Evolutionary conservation across 129 eudicot genomes (phyloP).

Genomic region (Artemisia argyi): DNA sequence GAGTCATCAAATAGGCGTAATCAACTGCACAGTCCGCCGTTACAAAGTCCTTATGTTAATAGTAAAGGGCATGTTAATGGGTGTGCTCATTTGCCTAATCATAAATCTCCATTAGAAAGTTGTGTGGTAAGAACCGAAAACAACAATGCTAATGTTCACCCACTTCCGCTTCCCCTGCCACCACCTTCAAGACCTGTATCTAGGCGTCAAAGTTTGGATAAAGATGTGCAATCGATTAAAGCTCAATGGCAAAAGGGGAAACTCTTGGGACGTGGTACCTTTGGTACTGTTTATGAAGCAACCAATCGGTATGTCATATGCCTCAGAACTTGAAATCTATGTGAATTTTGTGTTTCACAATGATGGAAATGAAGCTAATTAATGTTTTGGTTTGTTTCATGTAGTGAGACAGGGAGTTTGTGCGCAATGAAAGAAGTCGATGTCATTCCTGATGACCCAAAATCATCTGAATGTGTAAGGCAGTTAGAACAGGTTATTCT

Average conservation of each 20-base stretch:
- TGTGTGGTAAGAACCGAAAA: constrained; percentile 33
- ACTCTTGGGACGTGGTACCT: constrained; percentile 90
- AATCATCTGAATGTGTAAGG: constrained; percentile 67
- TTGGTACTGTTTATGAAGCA: constrained; percentile 85
- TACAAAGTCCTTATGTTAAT: constrained; percentile 32
- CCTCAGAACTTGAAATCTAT: neutral
- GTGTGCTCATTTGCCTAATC: too few species aligned
- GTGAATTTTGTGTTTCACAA: neutral
- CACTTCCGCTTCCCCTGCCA: constrained; percentile 58
- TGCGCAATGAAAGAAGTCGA: constrained; percentile 98
- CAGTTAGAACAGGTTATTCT: constrained; percentile 87
- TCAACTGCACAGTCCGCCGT: constrained; percentile 57
- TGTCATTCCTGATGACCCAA: constrained; percentile 69
- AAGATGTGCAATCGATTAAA: constrained; percentile 44
- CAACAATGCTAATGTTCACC: constrained; percentile 49
- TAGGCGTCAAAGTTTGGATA: constrained; percentile 37
- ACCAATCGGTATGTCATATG: constrained; percentile 58
- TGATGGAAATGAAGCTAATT: neutral
- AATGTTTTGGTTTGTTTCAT: constrained; percentile 7
- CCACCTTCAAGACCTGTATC: constrained; percentile 57
- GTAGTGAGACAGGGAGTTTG: constrained; percentile 79
- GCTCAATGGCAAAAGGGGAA: constrained; percentile 84
- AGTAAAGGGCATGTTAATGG: neutral
- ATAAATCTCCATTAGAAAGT: too few species aligned
- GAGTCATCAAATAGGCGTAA: constrained; percentile 42